Evolutionary conservation across 805 yeast species (phyloP).

Genomic region (Ogataea henricii): DNA sequence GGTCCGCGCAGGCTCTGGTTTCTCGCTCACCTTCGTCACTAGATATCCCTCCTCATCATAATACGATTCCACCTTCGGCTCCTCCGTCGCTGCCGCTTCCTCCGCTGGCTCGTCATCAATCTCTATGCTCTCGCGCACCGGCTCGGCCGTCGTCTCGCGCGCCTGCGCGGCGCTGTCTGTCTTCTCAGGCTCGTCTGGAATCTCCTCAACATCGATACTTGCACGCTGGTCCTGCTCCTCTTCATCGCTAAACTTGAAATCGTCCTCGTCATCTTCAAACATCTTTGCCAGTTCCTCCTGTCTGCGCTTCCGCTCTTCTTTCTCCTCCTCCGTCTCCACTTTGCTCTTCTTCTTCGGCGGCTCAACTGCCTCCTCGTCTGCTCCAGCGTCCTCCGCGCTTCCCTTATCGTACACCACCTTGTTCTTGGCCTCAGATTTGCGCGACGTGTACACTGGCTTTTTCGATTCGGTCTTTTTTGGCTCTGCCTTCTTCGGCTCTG

Average conservation of each 20-base stretch:
- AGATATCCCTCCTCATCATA: slow-evolving; percentile 36
- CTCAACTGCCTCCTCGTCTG: slow-evolving; percentile 9
- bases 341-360: slow-evolving; percentile 24
- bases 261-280: slow-evolving; percentile 29
- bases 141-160: no score
- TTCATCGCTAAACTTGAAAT: slow-evolving; percentile 8
- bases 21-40: slow-evolving; percentile 20
- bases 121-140: not conserved
- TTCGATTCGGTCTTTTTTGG: slow-evolving; percentile 2
- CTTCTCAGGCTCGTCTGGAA: slow-evolving; percentile 9
- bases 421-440: slow-evolving; percentile 18
- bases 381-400: not conserved
- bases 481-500: slow-evolving; percentile 9
- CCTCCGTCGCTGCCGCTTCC: slow-evolving; percentile 3
- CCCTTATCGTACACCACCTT: slow-evolving; percentile 13
- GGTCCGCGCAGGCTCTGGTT: slow-evolving; percentile 10
- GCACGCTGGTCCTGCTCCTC: slow-evolving; percentile 1
- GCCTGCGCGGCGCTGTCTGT: no score
- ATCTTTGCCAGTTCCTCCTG: slow-evolving; percentile 24
- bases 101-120: slow-evolving; percentile 4
- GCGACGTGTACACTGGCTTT: slow-evolving; percentile 18
- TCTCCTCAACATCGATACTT: slow-evolving; percentile 1
- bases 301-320: slow-evolving; percentile 10
- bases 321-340: slow-evolving; percentile 13
- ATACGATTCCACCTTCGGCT: slow-evolving; percentile 24